phyloP scores from a whole-genome alignment of 2,329 filamentous ascomycete genomes.

The Reticulascus tulasneorum region DNA sequence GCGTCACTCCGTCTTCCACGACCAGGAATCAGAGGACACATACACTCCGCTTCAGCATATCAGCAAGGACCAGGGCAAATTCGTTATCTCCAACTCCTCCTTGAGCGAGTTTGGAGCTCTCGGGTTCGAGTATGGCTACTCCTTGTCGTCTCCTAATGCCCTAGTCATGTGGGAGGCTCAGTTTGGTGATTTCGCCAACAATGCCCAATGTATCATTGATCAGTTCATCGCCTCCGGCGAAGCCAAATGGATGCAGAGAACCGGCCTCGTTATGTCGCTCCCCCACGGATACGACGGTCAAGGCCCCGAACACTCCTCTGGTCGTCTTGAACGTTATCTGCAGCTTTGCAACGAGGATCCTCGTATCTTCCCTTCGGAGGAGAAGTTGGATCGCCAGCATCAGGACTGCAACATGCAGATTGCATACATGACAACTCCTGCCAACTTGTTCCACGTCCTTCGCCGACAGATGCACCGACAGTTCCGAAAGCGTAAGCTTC shows the following conservation, averaged over 20 bases:
- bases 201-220: slow-evolving; percentile 97
- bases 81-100: slow-evolving; percentile 96
- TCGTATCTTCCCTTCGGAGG: slow-evolving; percentile 79
- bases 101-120: slow-evolving; percentile 68
- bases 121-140: slow-evolving; percentile 98
- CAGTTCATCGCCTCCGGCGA: slow-evolving; percentile 98
- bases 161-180: slow-evolving; percentile 99
- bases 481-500: slow-evolving; percentile 90
- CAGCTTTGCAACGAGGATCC: slow-evolving; percentile 98
- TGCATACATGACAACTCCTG: slow-evolving; percentile 91
- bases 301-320: slow-evolving; percentile 96
- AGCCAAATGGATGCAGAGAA: slow-evolving; percentile 98
- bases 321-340: slow-evolving; percentile 93
- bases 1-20: slow-evolving; percentile 93
- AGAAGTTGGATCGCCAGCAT: slow-evolving; percentile 94
- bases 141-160: slow-evolving; percentile 90
- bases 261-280: slow-evolving; percentile 90
- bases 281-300: slow-evolving; percentile 98
- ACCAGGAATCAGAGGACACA: slow-evolving; percentile 89
- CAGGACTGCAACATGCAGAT: slow-evolving; percentile 99
- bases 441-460: slow-evolving; percentile 94
- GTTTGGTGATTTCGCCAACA: slow-evolving; percentile 99
- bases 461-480: slow-evolving; percentile 98
- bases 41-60: slow-evolving; percentile 91
- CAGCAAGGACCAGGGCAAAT: slow-evolving; percentile 86